Conservation (phyloP, 257 asterid genomes). For the Penstemon eatonii region DNA sequence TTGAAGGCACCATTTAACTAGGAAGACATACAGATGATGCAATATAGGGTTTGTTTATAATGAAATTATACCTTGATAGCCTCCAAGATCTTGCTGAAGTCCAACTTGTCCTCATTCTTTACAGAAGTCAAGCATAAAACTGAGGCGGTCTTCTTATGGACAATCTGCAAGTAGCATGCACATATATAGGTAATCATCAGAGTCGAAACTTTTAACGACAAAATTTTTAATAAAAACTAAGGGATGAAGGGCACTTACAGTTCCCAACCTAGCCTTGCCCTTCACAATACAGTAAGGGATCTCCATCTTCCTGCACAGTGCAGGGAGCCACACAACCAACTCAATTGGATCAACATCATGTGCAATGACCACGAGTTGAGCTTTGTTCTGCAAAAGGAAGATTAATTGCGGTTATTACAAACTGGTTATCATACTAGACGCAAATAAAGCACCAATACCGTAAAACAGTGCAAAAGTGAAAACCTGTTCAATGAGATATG, state of each 20-base stretch:
- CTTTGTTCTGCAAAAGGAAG: slow-evolving; percentile 42
- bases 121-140: slow-evolving; percentile 57
- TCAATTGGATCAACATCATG: slow-evolving; percentile 61
- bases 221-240: not conserved
- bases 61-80: slow-evolving; percentile 43
- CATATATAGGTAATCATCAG: not conserved
- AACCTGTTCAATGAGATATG: slow-evolving; percentile 53
- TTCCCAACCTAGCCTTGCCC: slow-evolving; percentile 54
- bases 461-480: not conserved
- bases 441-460: not conserved
- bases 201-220: not conserved
- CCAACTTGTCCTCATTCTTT: slow-evolving; percentile 53
- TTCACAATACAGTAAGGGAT: slow-evolving; percentile 52
- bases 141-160: slow-evolving; percentile 52
- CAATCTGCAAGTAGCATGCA: slow-evolving; percentile 35
- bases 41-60: not conserved
- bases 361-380: slow-evolving; percentile 54
- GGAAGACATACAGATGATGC: not conserved
- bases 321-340: slow-evolving; percentile 58
- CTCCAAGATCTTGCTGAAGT: slow-evolving; percentile 51
- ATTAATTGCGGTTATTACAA: not conserved
- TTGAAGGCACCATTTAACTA: not conserved
- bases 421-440: not conserved
- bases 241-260: slow-evolving; percentile 27
- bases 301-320: slow-evolving; percentile 58